Base-by-base conservation (phyloP, 352 stramenopile species). In the Phytophthora quininea region DNA sequence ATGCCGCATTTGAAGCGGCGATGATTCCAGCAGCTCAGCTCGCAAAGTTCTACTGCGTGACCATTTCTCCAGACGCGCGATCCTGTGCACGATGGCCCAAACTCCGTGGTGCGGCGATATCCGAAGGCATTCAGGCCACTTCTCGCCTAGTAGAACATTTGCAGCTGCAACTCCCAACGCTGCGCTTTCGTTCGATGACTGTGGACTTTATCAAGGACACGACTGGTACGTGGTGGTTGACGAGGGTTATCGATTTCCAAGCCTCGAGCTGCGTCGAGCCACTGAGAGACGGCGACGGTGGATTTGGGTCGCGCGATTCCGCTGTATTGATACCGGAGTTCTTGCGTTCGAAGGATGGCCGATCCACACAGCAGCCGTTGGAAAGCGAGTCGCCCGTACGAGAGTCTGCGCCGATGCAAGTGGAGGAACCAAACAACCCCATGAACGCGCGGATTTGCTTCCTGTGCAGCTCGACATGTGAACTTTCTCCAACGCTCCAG, bases 151-250 rank as follows among this genome's bases (percentile, higher is more conserved):
- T 88, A 3, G 78, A 90, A n/a, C 87, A 95, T 35, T 75, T 86
- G 0, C 79, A 88, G 29, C 24, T 73, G 1, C 83, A 93, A 19
- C 76, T 93, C 1, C 85, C 84, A 1, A 72, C 66, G 1, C 64
- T 95, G n/a, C 72, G 66, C 31, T 80, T 95, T 45, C 54, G 73
- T 4, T 69, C 80, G 6, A 81, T 95, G 66, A 80, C 73, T 1
- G 74, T 67, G 0, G 87, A 93, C 56, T 93, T 93, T 47, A 85
- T 93, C 55, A 90, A 91, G 33, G 84, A 91, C 58, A 68, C 37
- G 1, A 49, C 50, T 29, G 84, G 82, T 2, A 62, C 62, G 1
- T 95, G 88, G 88, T 95, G 82, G 85, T 79, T 92, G 43, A 84
- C 86, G 31, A 74, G 84, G 3, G 77, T 91, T 2, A 70, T 89